These are phyloP conservation scores for Lignosus rhinocerotis DNA, from an alignment of 1,284 basidiomycete genomes.

Conservation along the genomic window DNA sequence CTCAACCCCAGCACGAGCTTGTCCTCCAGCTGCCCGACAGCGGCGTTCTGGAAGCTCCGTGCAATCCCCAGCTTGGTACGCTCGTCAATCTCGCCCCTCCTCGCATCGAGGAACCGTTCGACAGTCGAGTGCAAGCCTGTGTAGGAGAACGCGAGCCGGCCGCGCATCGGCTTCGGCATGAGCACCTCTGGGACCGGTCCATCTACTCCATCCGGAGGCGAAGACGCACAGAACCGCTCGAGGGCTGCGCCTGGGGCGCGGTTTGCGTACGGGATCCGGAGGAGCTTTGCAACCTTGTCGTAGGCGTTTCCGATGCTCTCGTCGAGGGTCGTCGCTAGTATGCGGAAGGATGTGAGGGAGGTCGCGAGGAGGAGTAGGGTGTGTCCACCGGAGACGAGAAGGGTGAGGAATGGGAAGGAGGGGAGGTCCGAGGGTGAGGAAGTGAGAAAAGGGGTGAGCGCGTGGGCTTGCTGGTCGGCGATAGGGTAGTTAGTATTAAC, in stretches of 20 bases:
- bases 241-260: slow-evolving; percentile 76
- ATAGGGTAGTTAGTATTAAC: background rate
- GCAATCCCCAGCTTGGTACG: slow-evolving; percentile 52
- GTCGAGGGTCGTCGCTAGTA: slow-evolving; percentile 78
- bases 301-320: slow-evolving; percentile 77
- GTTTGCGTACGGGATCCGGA: slow-evolving; percentile 63
- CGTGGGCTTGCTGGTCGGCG: slow-evolving; percentile 85
- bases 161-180: slow-evolving; percentile 51
- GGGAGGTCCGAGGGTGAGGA: slow-evolving; percentile 51
- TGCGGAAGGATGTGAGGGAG: slow-evolving; percentile 58
- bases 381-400: slow-evolving; percentile 90
- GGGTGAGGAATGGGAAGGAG: slow-evolving; percentile 81
- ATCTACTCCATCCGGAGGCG: slow-evolving; percentile 27
- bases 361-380: slow-evolving; percentile 81
- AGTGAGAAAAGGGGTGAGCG: slow-evolving; percentile 83
- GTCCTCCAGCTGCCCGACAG: slow-evolving; percentile 70
- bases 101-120: slow-evolving; percentile 48
- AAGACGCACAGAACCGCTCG: slow-evolving; percentile 60
- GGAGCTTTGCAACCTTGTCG: slow-evolving; percentile 76
- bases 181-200: slow-evolving; percentile 28
- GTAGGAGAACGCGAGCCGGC: slow-evolving; percentile 73
- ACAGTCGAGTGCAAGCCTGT: slow-evolving; percentile 70
- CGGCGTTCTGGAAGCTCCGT: slow-evolving; percentile 71
- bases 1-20: slow-evolving; percentile 68
- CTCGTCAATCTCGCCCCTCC: slow-evolving; percentile 37